phyloP scores from a whole-genome alignment of 1,139 yeast genomes.

The Yamadazyma songkhlaensis region DNA sequence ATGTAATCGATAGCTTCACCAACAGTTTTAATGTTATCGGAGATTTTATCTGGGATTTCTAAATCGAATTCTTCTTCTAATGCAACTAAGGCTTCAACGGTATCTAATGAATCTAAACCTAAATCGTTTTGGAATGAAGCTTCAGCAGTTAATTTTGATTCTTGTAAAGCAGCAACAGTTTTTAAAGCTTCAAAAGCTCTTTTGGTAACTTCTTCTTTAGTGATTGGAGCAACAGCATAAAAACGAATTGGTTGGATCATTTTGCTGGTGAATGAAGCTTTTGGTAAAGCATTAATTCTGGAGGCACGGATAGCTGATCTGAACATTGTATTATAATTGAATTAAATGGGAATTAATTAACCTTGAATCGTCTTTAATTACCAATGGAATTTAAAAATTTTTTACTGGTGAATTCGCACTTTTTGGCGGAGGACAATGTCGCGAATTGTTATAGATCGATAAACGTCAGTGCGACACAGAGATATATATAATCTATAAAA shows the following conservation, averaged over 20 bases:
- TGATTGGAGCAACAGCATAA: constrained; percentile 47
- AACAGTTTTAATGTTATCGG: constrained; percentile 67
- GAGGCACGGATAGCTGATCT: constrained; percentile 40
- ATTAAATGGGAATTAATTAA: not conserved
- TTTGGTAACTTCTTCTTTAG: constrained; percentile 45
- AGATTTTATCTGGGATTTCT: constrained; percentile 66
- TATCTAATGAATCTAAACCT: constrained; percentile 69
- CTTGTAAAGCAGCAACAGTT: constrained; percentile 51
- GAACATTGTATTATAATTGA: constrained; percentile 12
- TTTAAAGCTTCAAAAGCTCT: constrained; percentile 51
- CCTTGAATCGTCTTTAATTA: not conserved
- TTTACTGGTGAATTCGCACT: constrained; percentile 5
- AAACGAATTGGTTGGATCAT: constrained; percentile 26
- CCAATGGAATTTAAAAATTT: constrained; percentile 6
- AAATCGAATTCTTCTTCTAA: constrained; percentile 72
- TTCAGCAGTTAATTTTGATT: constrained; percentile 39
- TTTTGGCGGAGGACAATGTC: not conserved
- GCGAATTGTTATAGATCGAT: no score
- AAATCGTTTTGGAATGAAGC: constrained; percentile 60
- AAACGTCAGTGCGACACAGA: not conserved
- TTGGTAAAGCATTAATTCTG: constrained; percentile 19
- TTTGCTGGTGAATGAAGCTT: constrained; percentile 16
- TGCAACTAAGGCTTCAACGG: constrained; percentile 70
- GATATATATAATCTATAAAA: not conserved
- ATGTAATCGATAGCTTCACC: constrained; percentile 67